These are phyloP conservation scores for Nannochloris sp. DNA, from an alignment of 139 green algal species.

Conservation along the genomic window DNA sequence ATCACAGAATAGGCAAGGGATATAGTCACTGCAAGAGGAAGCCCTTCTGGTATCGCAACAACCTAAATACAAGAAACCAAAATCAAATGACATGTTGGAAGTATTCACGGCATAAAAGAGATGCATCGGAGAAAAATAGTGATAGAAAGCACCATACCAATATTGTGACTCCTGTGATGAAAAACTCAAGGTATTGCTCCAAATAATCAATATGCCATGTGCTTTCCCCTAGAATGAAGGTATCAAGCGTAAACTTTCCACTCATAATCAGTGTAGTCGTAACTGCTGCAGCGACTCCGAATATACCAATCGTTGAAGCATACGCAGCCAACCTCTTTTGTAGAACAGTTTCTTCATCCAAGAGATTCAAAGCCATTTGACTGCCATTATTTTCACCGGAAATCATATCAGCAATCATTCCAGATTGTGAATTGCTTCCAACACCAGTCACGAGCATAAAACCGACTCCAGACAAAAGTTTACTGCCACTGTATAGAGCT, in stretches of 20 bases:
- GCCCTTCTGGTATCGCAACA: constrained; percentile 81
- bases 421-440: constrained; percentile 58
- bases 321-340: constrained; percentile 62
- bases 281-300: constrained; percentile 49
- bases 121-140: constrained; percentile 3
- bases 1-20: constrained; percentile 75
- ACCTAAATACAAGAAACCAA: constrained; percentile 32
- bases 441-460: constrained; percentile 71
- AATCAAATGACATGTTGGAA: not conserved
- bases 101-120: not conserved
- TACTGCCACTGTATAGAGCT: constrained; percentile 49
- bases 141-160: constrained; percentile 31
- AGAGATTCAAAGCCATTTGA: not conserved
- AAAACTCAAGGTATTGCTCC: constrained; percentile 52
- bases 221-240: constrained; percentile 28
- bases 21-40: constrained; percentile 80
- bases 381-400: not conserved
- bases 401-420: constrained; percentile 24
- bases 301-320: constrained; percentile 55
- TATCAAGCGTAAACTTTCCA: constrained; percentile 30
- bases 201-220: constrained; percentile 41
- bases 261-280: constrained; percentile 29
- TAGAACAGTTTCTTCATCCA: constrained; percentile 54
- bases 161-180: constrained; percentile 77
- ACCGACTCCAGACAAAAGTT: constrained; percentile 59